Base-by-base conservation (phyloP, 1,284 basidiomycete genomes). In the Marasmius oreades region DNA sequence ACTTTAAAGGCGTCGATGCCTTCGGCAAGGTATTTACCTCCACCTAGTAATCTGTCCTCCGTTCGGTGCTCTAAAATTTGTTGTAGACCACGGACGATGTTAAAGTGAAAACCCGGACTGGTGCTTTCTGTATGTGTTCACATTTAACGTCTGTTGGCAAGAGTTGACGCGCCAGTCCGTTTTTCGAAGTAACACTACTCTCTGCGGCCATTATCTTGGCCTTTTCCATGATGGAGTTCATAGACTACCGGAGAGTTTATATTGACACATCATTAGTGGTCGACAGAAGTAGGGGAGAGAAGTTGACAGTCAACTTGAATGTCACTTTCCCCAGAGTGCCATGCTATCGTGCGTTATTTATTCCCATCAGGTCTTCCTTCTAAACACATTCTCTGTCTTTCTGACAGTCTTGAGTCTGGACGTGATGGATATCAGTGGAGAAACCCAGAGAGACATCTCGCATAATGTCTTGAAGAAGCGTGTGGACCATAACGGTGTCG, bases 1-100 rank as follows among this genome's bases (percentile, higher is more conserved):
- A 78, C 63, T 79, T 92, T 63, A 92, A 90, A 69, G 88, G 90
- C 71, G 82, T 98, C 60, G 95, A 99, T 79, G 96, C 95, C 72
- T 99, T 99, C 78, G 95, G 95, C 62, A 98, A 98, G 87, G 95
- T 95, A 67, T n/a, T n/a, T n/a, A n/a, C n/a, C n/a, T n/a, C n/a
- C n/a, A n/a, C n/a, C n/a, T n/a, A n/a, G n/a, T n/a, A n/a, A n/a
- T n/a, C n/a, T n/a, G n/a, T n/a, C n/a, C n/a, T n/a, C n/a, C n/a
- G n/a, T n/a, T n/a, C n/a, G n/a, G n/a, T n/a, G n/a, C n/a, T 28
- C 23, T 43, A 10, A 23, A 42, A 36, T 60, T 2, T 55, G 57
- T 33, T 55, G 62, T 67, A 96, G 95, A 98, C 95, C 36, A 93
- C 92, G 74, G 95, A 98, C 69, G 95, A 98, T 80, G 95, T 98